Evolutionary conservation across 2,329 filamentous ascomycete genomes (phyloP), one percentile per base, ranked within the genome.

Genomic region (Colletotrichum coccodes): DNA sequence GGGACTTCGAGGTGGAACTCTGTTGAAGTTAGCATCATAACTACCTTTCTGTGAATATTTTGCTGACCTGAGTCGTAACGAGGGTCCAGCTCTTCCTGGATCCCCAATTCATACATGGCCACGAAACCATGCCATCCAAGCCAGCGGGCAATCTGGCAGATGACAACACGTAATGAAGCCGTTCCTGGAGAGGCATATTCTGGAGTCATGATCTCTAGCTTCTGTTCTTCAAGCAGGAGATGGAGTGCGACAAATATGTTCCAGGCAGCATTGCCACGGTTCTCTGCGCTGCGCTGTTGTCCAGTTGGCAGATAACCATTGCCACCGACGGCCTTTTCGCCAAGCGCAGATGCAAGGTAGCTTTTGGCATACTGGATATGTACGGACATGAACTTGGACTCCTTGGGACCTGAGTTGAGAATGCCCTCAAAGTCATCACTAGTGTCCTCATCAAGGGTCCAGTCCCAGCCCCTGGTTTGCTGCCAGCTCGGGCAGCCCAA

Each of bases 141-240:
- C 95, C 95, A 98, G 60, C 87, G 84, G 1, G 92, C 89, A 64
- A 99, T 85, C 76, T 98, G 95, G 52, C 91, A 90, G 49, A 98
- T 82, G 2, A 98, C 79, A 18, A 92, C 90, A n/a, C 89, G 88
- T 26, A 98, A 74, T 54, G 87, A 84, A 11, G 79, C 77, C 30
- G 82, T 80, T 0, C 84, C 82, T 0, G 83, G 81, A 4, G 83
- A 83, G 2, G 75, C 72, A 44, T 81, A 80, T 58, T 86, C 84
- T 0, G 84, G 80, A 0, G 79, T 79, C 70, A 85, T 83, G 5
- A 91, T 87, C 70, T 93, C 89, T 2, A 99, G 86, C 76, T 97
- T 98, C 71, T 92, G 87, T 77, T 99, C 96, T 78, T 99, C 95
- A 0, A 92, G 87, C n/a, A 97, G 83, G 3, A 98, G 84, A 80